Percentiles rank a stretch among this genome's conserved stretches.
phyloP scores from a whole-genome alignment of 805 yeast species.

The Ogataea polymorpha region DNA sequence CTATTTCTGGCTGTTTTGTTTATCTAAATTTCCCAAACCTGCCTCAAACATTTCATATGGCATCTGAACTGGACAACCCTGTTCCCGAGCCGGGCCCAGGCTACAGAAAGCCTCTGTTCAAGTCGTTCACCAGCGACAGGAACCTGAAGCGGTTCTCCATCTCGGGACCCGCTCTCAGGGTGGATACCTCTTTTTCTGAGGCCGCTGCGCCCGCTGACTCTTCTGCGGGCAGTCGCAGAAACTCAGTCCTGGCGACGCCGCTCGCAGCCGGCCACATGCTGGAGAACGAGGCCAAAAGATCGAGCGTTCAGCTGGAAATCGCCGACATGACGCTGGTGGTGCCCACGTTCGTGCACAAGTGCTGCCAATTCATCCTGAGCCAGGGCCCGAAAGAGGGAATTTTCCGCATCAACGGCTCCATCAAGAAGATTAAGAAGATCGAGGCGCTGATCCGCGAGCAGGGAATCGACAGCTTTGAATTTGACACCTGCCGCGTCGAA shows the following conservation, averaged over 20 bases:
- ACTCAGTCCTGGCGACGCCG: constrained; percentile 7
- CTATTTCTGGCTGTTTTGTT: background rate
- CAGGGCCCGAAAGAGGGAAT: constrained; percentile 33
- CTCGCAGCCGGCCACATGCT: constrained; percentile 15
- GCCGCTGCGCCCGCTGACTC: background rate
- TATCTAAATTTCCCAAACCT: background rate
- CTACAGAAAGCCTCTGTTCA: constrained; percentile 19
- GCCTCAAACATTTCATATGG: background rate
- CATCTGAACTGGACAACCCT: constrained; percentile 1
- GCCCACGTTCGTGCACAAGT: constrained; percentile 32
- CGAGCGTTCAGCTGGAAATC: constrained; percentile 12
- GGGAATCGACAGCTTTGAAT: constrained; percentile 22
- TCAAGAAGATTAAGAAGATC: constrained; percentile 31
- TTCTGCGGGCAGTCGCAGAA: constrained; percentile 3
- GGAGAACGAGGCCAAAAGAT: constrained; percentile 23
- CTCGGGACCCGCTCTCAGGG: constrained; percentile 13
- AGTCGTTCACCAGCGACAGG: constrained; percentile 17
- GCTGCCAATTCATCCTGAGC: constrained; percentile 28
- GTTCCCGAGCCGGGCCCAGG: constrained; percentile 7
- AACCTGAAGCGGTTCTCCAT: constrained; percentile 13
- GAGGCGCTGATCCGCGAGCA: constrained; percentile 25
- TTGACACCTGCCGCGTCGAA: constrained; percentile 13
- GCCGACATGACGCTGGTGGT: constrained; percentile 19
- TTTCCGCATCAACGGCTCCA: constrained; percentile 37
- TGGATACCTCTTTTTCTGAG: constrained; percentile 9